Evolutionary conservation across 1,284 basidiomycete species (phyloP).

Genomic region (Rhizoctonia solani): DNA sequence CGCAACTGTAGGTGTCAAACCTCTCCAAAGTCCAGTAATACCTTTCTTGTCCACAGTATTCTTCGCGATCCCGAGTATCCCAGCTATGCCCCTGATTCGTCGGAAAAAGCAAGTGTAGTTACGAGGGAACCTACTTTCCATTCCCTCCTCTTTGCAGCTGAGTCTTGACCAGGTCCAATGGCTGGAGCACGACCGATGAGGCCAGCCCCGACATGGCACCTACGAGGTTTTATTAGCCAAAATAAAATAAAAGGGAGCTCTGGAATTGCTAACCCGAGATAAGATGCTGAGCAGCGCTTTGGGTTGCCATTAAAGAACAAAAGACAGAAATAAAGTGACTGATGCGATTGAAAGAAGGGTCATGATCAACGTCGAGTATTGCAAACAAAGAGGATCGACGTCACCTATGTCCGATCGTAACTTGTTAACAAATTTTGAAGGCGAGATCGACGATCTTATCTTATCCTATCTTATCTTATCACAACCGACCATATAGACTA

Average conservation of each 20-base stretch:
- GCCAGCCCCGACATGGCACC: conserved; percentile 56
- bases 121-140: conserved; percentile 42
- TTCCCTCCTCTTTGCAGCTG: conserved; percentile 76
- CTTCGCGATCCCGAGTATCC: conserved; percentile 57
- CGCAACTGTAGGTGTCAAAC: conserved; percentile 78
- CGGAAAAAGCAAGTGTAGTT: conserved; percentile 12
- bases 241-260: background rate
- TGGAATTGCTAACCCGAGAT: background rate
- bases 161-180: conserved; percentile 87
- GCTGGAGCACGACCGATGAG: conserved; percentile 75
- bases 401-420: conserved; percentile 17
- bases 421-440: too few relatives aligned
- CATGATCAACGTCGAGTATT: background rate
- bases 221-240: background rate
- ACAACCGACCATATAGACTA: too few relatives aligned
- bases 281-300: conserved; percentile 30
- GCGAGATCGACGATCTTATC: conserved; percentile 15
- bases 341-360: background rate
- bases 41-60: conserved; percentile 67
- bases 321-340: background rate
- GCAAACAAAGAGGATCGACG: background rate
- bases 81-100: conserved; percentile 47
- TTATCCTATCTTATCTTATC: too few relatives aligned
- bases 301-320: conserved; percentile 1
- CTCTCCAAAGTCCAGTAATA: conserved; percentile 77